phyloP scores from a whole-genome alignment of 2,329 filamentous ascomycete species.

The Lasiodiplodia gonubiensis region DNA sequence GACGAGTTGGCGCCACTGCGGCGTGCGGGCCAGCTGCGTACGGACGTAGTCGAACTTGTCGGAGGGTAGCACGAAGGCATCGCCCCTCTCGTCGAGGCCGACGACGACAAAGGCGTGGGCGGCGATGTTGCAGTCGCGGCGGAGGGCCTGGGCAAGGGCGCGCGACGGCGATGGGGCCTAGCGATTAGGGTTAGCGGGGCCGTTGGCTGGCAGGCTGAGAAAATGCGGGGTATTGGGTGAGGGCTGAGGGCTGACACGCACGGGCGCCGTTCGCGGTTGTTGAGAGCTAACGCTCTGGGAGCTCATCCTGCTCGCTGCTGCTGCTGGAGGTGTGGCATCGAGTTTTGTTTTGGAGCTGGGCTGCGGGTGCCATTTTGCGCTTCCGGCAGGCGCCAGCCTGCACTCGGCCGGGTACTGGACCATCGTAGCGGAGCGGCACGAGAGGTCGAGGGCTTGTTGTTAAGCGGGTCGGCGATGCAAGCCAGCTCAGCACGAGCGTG shows the following conservation, averaged over 20 bases:
- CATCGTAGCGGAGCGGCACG: conserved; percentile 22
- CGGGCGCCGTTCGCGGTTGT: conserved; percentile 24
- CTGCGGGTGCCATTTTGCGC: conserved; percentile 26
- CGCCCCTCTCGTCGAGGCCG: conserved; percentile 26
- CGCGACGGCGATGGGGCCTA: conserved; percentile 24
- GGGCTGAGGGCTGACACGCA: conserved; percentile 15
- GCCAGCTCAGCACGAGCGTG: conserved; percentile 29
- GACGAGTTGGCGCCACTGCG: conserved; percentile 14
- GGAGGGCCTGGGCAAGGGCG: conserved; percentile 16
- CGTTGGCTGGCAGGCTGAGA: conserved; percentile 19
- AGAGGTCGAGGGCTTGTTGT: conserved; percentile 23
- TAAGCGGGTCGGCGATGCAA: conserved; percentile 24
- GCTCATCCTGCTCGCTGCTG: conserved; percentile 25
- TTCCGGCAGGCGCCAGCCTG: conserved; percentile 25
- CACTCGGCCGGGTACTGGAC: conserved; percentile 19
- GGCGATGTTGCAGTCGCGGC: conserved; percentile 17
- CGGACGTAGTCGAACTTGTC: conserved; percentile 8
- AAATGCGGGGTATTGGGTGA: conserved; percentile 28
- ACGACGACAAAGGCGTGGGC: conserved; percentile 23
- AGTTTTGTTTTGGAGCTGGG: conserved; percentile 19
- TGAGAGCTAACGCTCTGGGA: conserved; percentile 25
- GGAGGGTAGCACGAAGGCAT: conserved; percentile 17
- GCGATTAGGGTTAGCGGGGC: conserved; percentile 27
- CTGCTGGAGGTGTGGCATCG: conserved; percentile 25
- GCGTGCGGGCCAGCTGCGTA: background rate